These are phyloP conservation scores for Mortierella sp. DNA, from an alignment of 371 early-diverging fungal species.

Conservation along the genomic window DNA sequence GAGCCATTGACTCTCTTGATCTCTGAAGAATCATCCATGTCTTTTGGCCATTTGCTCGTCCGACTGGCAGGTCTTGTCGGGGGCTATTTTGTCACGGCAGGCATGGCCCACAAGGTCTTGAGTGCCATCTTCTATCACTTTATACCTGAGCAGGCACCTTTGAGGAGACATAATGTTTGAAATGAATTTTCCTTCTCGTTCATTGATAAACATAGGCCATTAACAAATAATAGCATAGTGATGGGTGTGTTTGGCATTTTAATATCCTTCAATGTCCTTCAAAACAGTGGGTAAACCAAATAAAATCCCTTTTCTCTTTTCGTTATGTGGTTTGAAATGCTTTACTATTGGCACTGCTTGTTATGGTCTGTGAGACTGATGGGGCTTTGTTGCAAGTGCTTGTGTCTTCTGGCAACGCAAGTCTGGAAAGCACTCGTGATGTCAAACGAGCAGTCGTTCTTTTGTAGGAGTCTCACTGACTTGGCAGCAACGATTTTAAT, in stretches of 20 bases:
- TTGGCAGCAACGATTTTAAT: too few relatives aligned
- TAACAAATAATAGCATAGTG: too few relatives aligned
- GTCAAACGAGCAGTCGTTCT: too few relatives aligned
- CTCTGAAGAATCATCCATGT: conserved; percentile 69
- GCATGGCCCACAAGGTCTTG: conserved; percentile 62
- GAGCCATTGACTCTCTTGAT: conserved; percentile 91
- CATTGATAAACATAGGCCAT: too few relatives aligned
- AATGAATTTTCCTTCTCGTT: not conserved
- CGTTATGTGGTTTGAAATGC: too few relatives aligned
- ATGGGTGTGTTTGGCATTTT: not conserved
- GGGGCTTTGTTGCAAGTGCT: too few relatives aligned
- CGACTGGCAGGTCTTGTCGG: conserved; percentile 92
- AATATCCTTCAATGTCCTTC: not conserved
- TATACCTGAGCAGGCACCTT: conserved; percentile 27
- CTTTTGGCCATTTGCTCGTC: conserved; percentile 81
- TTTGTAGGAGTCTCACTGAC: too few relatives aligned
- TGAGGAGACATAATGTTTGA: conserved; percentile 37
- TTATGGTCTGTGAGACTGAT: too few relatives aligned
- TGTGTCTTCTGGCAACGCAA: too few relatives aligned
- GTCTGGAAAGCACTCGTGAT: too few relatives aligned
- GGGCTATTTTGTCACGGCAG: conserved; percentile 79
- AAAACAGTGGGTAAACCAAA: not conserved
- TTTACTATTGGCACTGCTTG: too few relatives aligned
- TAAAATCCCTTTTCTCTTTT: not conserved
- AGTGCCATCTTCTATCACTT: conserved; percentile 29